phyloP scores from a whole-genome alignment of 1,139 yeast species.

The Kodamaea plutei region DNA sequence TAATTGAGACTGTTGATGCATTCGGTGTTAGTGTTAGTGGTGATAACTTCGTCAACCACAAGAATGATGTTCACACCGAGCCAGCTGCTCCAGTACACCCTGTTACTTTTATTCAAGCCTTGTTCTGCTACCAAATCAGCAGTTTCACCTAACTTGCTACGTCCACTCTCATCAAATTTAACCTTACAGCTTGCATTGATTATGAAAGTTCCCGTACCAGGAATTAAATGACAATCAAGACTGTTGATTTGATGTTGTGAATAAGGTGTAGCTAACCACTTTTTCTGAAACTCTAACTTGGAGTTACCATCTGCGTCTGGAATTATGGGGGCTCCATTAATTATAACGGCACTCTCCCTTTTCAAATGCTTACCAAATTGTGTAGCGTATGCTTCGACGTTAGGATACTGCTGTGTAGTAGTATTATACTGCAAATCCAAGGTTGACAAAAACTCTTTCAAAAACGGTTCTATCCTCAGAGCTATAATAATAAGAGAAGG shows the following conservation, averaged over 20 bases:
- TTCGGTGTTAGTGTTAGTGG: slow-evolving; percentile 37
- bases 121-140: slow-evolving; percentile 38
- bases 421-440: slow-evolving; percentile 33
- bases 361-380: slow-evolving; percentile 48
- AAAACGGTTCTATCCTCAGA: slow-evolving; percentile 43
- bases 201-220: slow-evolving; percentile 57
- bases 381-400: slow-evolving; percentile 48
- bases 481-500: too few relatives aligned
- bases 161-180: slow-evolving; percentile 71
- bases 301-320: slow-evolving; percentile 37
- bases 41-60: slow-evolving; percentile 55
- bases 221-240: slow-evolving; percentile 66
- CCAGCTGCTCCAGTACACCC: slow-evolving; percentile 61
- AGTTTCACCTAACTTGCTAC: slow-evolving; percentile 56
- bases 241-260: slow-evolving; percentile 62
- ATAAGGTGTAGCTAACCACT: slow-evolving; percentile 59
- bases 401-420: slow-evolving; percentile 25
- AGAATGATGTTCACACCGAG: slow-evolving; percentile 60
- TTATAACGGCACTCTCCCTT: slow-evolving; percentile 46
- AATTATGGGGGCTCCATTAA: slow-evolving; percentile 62
- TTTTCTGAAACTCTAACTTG: slow-evolving; percentile 55
- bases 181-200: slow-evolving; percentile 61
- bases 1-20: slow-evolving; percentile 58
- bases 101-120: slow-evolving; percentile 15
- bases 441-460: slow-evolving; percentile 35